These are phyloP conservation scores for Penicillium atrosanguineum DNA, from an alignment of 495 filamentous ascomycete genomes.

Conservation along the genomic window DNA sequence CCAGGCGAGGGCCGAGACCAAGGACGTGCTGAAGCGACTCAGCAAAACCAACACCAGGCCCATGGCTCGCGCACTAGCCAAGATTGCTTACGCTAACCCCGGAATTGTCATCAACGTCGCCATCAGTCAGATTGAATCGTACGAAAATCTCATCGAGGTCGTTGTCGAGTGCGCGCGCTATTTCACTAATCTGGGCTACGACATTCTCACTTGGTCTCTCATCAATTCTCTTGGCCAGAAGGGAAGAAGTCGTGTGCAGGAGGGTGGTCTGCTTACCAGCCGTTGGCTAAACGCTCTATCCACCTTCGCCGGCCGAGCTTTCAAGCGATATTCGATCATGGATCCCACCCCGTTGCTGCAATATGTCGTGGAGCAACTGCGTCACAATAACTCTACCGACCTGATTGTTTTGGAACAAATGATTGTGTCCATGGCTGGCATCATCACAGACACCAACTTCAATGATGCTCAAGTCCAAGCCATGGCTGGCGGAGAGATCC, in stretches of 20 bases:
- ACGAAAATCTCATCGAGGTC: conserved; percentile 87
- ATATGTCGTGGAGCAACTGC: conserved; percentile 82
- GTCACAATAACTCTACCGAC: conserved; percentile 76
- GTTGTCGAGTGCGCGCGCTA: conserved; percentile 92
- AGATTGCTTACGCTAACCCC: conserved; percentile 80
- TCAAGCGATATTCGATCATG: conserved; percentile 76
- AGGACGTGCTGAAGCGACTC: conserved; percentile 77
- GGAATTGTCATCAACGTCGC: conserved; percentile 89
- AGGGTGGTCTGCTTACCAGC: conserved; percentile 81
- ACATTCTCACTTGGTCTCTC: conserved; percentile 87
- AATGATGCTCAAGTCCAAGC: conserved; percentile 82
- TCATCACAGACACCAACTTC: conserved; percentile 78
- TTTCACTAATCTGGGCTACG: conserved; percentile 88
- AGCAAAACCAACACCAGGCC: conserved; percentile 78
- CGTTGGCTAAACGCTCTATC: conserved; percentile 84
- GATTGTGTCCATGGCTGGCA: conserved; percentile 87
- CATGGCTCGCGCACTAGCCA: conserved; percentile 83
- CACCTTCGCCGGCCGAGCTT: conserved; percentile 81
- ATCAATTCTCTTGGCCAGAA: conserved; percentile 74
- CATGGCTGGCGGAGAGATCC: conserved; percentile 78
- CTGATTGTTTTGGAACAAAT: conserved; percentile 86
- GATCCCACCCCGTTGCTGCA: conserved; percentile 81
- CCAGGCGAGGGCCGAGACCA: conserved; percentile 70
- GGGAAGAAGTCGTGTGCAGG: conserved; percentile 73
- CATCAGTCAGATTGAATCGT: conserved; percentile 82